phyloP scores from a whole-genome alignment of 1,284 basidiomycete genomes.

The Irpex rosettiformis region DNA sequence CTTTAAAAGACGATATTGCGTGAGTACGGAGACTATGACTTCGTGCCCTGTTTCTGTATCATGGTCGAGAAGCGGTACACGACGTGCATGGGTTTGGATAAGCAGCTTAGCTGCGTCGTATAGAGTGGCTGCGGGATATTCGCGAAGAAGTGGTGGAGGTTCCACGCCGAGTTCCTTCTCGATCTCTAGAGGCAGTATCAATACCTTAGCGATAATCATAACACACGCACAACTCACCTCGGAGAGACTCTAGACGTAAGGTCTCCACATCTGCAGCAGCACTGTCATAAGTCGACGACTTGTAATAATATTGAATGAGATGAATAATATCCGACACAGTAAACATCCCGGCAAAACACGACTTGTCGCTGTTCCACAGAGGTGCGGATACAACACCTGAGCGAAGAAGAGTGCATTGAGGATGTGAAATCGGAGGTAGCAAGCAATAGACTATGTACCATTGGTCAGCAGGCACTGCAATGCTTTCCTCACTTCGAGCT shows the following conservation, averaged over 20 bases:
- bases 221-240: slow-evolving; percentile 54
- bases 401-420: slow-evolving; percentile 5
- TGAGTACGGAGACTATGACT: slow-evolving; percentile 93
- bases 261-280: slow-evolving; percentile 91
- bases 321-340: slow-evolving; percentile 96
- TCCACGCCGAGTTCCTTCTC: slow-evolving; percentile 92
- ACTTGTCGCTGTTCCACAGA: slow-evolving; percentile 94
- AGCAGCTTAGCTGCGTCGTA: slow-evolving; percentile 90
- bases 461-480: slow-evolving; percentile 87
- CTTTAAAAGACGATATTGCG: slow-evolving; percentile 97
- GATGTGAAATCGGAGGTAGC: slow-evolving; percentile 3
- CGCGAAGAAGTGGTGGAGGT: slow-evolving; percentile 86
- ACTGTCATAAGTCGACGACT: slow-evolving; percentile 82
- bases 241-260: slow-evolving; percentile 85
- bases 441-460: slow-evolving; percentile 44
- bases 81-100: slow-evolving; percentile 93
- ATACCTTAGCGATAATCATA: slow-evolving; percentile 16
- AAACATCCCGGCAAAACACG: slow-evolving; percentile 92
- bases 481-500: slow-evolving; percentile 91
- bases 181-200: slow-evolving; percentile 62
- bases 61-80: slow-evolving; percentile 90
- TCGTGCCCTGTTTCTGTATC: slow-evolving; percentile 95
- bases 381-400: slow-evolving; percentile 96
- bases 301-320: slow-evolving; percentile 95
- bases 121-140: slow-evolving; percentile 86